phyloP scores from a whole-genome alignment of 805 yeast species.

The Cyberlindnera suaveolens region DNA sequence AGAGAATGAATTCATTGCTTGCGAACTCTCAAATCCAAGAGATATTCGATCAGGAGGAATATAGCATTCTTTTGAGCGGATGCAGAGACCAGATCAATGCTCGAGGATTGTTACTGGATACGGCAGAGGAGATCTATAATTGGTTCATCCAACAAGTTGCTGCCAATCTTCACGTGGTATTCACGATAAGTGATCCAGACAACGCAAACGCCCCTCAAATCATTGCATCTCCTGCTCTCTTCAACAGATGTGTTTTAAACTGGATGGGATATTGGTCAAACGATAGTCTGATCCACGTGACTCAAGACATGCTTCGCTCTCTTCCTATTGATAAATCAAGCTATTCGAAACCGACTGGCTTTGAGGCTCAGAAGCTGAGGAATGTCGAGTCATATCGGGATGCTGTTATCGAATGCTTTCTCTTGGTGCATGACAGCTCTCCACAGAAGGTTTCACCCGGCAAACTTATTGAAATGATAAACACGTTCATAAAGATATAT shows the following conservation, averaged over 20 bases:
- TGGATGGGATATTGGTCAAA: conserved; percentile 86
- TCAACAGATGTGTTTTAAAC: conserved; percentile 81
- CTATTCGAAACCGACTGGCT: conserved; percentile 30
- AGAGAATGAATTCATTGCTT: conserved; percentile 86
- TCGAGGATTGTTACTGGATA: conserved; percentile 58
- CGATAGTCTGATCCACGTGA: conserved; percentile 44
- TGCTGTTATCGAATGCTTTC: conserved; percentile 39
- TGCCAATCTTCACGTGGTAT: conserved; percentile 72
- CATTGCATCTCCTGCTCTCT: conserved; percentile 78
- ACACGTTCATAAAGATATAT: conserved; percentile 38
- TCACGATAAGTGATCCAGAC: conserved; percentile 59
- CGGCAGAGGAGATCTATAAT: conserved; percentile 59
- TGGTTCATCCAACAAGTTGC: conserved; percentile 74
- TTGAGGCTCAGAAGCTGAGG: conserved; percentile 7
- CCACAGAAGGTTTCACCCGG: conserved; percentile 40
- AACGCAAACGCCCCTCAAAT: conserved; percentile 33
- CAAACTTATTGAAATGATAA: conserved; percentile 44
- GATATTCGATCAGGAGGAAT: conserved; percentile 72
- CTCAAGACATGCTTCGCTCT: conserved; percentile 31
- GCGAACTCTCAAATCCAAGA: conserved; percentile 95
- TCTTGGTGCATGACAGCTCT: conserved; percentile 37
- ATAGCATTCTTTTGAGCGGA: conserved; percentile 39
- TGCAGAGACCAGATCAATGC: conserved; percentile 52
- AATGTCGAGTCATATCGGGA: conserved; percentile 30
- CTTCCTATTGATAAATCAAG: conserved; percentile 50